These are phyloP conservation scores for Ascochyta rabiei DNA, from an alignment of 2,329 filamentous ascomycete genomes.

Conservation along the genomic window DNA sequence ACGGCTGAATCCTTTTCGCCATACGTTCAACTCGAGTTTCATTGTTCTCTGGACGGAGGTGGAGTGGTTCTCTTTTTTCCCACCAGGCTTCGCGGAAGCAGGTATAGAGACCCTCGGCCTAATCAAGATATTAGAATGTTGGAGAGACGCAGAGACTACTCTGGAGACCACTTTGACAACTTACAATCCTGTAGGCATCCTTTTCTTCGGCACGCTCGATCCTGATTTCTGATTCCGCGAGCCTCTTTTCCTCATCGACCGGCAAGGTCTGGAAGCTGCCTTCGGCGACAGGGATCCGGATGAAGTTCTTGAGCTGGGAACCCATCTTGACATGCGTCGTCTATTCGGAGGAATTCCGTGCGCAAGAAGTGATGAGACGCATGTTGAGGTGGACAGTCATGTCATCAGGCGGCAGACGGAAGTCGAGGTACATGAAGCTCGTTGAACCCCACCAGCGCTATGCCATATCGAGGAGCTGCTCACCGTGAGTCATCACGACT, in stretches of 20 bases:
- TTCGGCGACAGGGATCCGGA: slow-evolving; percentile 17
- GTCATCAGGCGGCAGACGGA: neutral
- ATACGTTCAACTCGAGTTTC: slow-evolving; percentile 26
- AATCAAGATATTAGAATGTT: neutral
- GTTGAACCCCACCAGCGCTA: slow-evolving; percentile 3
- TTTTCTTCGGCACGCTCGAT: slow-evolving; percentile 25
- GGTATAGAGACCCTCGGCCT: slow-evolving; percentile 40
- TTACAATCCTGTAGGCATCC: slow-evolving; percentile 29
- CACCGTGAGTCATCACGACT: neutral
- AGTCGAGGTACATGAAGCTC: neutral
- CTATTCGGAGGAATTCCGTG: neutral
- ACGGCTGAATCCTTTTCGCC: slow-evolving; percentile 28
- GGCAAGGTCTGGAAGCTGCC: slow-evolving; percentile 27
- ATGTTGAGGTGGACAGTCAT: neutral
- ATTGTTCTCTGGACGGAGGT: slow-evolving; percentile 18
- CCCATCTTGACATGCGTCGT: slow-evolving; percentile 11
- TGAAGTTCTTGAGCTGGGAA: slow-evolving; percentile 23
- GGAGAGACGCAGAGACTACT: neutral
- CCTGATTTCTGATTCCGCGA: slow-evolving; percentile 25
- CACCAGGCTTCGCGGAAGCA: slow-evolving; percentile 31
- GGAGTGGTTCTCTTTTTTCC: slow-evolving; percentile 29
- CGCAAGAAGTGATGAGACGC: too few relatives aligned
- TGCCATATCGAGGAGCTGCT: slow-evolving; percentile 4
- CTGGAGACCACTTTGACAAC: neutral
- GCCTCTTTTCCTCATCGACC: slow-evolving; percentile 22